A percentile compares a stretch with the other conserved stretches of the same genome.
phyloP scores from a whole-genome alignment of 2,329 filamentous ascomycete genomes.

The Thermoascus crustaceus region DNA sequence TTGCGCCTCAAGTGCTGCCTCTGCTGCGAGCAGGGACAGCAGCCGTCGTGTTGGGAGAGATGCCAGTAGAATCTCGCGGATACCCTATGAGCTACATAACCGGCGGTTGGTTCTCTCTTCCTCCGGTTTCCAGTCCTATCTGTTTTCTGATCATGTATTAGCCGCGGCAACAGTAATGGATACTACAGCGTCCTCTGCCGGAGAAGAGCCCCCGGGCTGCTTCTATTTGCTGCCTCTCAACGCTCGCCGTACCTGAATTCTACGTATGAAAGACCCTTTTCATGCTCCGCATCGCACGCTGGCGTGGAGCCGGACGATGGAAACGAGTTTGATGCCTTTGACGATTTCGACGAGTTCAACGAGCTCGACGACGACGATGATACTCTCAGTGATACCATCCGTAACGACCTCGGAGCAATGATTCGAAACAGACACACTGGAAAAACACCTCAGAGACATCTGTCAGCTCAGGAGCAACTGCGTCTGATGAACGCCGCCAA shows the following conservation, averaged over 20 bases:
- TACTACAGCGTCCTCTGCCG: neutral
- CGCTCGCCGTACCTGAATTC: no score
- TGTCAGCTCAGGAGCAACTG: neutral
- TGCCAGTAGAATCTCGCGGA: neutral
- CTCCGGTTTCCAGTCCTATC: neutral
- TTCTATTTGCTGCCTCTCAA: neutral
- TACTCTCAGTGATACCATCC: neutral
- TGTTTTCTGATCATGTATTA: neutral
- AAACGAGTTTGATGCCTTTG: constrained; percentile 2
- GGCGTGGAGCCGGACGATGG: no score
- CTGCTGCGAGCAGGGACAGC: constrained; percentile 4
- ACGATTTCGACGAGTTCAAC: constrained; percentile 1
- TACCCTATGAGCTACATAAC: neutral
- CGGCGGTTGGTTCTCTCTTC: neutral
- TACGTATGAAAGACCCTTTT: constrained; percentile 1
- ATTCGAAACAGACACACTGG: constrained; percentile 2
- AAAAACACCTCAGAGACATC: neutral
- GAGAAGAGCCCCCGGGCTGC: neutral
- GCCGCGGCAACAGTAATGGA: neutral
- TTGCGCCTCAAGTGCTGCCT: constrained; percentile 5
- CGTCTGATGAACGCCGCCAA: neutral
- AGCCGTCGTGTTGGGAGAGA: neutral
- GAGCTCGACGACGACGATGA: neutral
- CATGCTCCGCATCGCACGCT: neutral
- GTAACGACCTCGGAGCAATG: constrained; percentile 1